Evolutionary conservation across 2,329 filamentous ascomycete genomes (phyloP).

Genomic region (Neofusicoccum parvum): DNA sequence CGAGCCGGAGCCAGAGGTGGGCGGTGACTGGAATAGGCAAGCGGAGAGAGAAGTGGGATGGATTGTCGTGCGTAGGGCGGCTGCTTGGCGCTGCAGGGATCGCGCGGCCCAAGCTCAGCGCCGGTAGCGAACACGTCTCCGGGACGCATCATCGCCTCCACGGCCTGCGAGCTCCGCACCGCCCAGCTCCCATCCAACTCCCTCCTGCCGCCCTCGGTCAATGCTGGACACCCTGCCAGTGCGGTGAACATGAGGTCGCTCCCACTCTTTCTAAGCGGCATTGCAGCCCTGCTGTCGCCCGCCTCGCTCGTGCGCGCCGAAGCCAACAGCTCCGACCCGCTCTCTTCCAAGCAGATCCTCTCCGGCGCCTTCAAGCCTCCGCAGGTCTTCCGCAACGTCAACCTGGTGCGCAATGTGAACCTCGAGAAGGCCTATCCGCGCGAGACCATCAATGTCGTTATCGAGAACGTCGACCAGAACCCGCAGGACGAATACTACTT

Average conservation of each 20-base stretch:
- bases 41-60: slow-evolving; percentile 27
- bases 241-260: slow-evolving; percentile 44
- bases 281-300: slow-evolving; percentile 59
- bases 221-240: slow-evolving; percentile 36
- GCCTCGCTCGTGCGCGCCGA: slow-evolving; percentile 59
- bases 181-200: slow-evolving; percentile 21
- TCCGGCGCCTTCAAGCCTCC: slow-evolving; percentile 72
- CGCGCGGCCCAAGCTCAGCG: slow-evolving; percentile 24
- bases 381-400: slow-evolving; percentile 90
- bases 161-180: slow-evolving; percentile 24
- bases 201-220: slow-evolving; percentile 26
- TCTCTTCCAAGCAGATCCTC: slow-evolving; percentile 53
- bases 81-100: slow-evolving; percentile 20
- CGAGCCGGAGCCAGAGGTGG: neutral
- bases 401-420: slow-evolving; percentile 86
- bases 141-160: slow-evolving; percentile 35
- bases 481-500: slow-evolving; percentile 90
- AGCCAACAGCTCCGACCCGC: slow-evolving; percentile 62
- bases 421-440: slow-evolving; percentile 90
- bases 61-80: slow-evolving; percentile 26
- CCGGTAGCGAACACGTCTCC: slow-evolving; percentile 37
- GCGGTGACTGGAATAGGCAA: slow-evolving; percentile 21
- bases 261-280: slow-evolving; percentile 41
- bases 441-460: slow-evolving; percentile 89
- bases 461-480: slow-evolving; percentile 80